Evolutionary conservation across 192 early-diverging fungal genomes (phyloP).

Genomic region (Mortierella antarctica): DNA sequence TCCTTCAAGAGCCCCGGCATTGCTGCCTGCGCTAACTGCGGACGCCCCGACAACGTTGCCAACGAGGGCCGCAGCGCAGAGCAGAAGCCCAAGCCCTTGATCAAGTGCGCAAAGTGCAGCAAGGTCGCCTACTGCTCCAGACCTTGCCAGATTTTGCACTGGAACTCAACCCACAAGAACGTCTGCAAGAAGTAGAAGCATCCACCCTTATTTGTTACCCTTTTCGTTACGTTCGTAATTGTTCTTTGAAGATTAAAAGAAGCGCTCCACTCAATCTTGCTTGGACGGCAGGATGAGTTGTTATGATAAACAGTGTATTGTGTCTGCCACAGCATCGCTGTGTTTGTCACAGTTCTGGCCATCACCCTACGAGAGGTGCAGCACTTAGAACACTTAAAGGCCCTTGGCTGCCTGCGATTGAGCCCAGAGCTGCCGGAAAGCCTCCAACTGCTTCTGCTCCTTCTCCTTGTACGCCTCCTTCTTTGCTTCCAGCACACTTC

Average conservation of each 20-base stretch:
- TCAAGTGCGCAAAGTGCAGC: constrained; percentile 65
- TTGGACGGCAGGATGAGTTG: background rate
- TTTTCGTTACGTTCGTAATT: background rate
- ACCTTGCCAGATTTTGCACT: constrained; percentile 70
- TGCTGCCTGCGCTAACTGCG: constrained; percentile 60
- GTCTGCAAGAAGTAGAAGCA: constrained; percentile 54
- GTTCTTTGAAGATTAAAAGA: background rate
- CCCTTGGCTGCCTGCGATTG: constrained; percentile 40
- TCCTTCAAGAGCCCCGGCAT: constrained; percentile 56
- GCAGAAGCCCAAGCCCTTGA: constrained; percentile 54
- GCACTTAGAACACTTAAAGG: background rate
- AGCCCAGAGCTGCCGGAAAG: constrained; percentile 40
- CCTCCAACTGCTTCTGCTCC: constrained; percentile 48
- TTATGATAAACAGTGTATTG: background rate
- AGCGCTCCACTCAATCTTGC: background rate
- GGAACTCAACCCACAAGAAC: constrained; percentile 62
- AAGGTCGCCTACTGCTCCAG: constrained; percentile 68
- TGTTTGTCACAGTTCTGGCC: background rate
- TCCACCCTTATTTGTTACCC: background rate
- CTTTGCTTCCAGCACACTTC: constrained; percentile 27
- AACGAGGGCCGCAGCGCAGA: constrained; percentile 44
- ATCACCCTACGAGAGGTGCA: too few relatives aligned
- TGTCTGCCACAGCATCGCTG: background rate
- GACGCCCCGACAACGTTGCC: constrained; percentile 51
- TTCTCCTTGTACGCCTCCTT: constrained; percentile 40